Conservation (phyloP, 305 asterid species). For the Galium porrigens region DNA sequence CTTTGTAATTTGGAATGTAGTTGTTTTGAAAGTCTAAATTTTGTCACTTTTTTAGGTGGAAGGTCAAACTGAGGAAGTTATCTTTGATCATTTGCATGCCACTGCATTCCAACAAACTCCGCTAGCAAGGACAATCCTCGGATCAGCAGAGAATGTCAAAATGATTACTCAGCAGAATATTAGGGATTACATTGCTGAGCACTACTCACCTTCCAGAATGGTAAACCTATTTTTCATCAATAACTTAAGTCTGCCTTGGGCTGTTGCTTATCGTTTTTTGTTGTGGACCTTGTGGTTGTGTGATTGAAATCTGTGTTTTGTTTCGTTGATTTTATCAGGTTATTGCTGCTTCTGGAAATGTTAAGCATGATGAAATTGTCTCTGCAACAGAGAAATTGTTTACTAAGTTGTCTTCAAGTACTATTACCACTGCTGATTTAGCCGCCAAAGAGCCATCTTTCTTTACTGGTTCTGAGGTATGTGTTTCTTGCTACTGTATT, state of each 20-base stretch:
- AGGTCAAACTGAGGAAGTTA: constrained; percentile 70
- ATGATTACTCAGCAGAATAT: constrained; percentile 40
- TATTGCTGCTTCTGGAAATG: constrained; percentile 62
- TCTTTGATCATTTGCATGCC: constrained; percentile 80
- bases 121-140: constrained; percentile 75
- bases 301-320: background rate
- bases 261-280: background rate
- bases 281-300: background rate
- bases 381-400: constrained; percentile 52
- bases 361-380: constrained; percentile 65
- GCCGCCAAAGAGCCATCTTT: constrained; percentile 54
- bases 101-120: constrained; percentile 87
- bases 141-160: constrained; percentile 65
- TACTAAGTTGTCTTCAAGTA: constrained; percentile 45
- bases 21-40: background rate
- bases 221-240: constrained; percentile 23
- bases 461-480: constrained; percentile 90
- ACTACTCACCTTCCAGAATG: constrained; percentile 65
- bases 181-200: constrained; percentile 50
- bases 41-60: constrained; percentile 38
- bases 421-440: constrained; percentile 49
- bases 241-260: background rate
- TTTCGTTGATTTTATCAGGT: constrained; percentile 28
- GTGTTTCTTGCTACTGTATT: constrained; percentile 15
- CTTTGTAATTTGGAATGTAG: background rate